Conservation (phyloP, 106 monocot species). For the Apostasia ramifera region DNA sequence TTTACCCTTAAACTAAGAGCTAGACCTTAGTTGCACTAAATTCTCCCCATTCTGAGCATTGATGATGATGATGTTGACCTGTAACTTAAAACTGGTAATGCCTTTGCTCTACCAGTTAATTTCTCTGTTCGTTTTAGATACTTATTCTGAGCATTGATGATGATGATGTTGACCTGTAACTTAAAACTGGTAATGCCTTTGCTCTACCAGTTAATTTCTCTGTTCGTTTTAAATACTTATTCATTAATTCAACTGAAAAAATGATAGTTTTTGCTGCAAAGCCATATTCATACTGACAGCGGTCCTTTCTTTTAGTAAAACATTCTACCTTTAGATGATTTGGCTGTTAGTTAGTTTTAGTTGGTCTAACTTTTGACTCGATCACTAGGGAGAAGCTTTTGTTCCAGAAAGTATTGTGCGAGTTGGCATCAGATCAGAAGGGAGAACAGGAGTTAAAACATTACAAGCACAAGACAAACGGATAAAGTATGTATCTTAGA, state of each 20-base stretch:
- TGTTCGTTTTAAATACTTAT: neutral
- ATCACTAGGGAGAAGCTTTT: conserved; percentile 83
- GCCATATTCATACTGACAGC: too few relatives aligned
- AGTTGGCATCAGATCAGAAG: conserved; percentile 55
- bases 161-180: too few relatives aligned
- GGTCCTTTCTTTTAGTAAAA: neutral
- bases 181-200: too few relatives aligned
- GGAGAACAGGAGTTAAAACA: conserved; percentile 63
- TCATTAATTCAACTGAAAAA: neutral
- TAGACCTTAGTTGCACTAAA: too few relatives aligned
- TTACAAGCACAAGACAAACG: conserved; percentile 51
- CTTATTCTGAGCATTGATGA: neutral
- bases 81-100: too few relatives aligned
- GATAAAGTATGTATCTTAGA: conserved; percentile 49
- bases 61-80: too few relatives aligned
- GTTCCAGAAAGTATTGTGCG: conserved; percentile 83
- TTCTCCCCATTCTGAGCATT: too few relatives aligned
- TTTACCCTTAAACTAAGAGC: too few relatives aligned
- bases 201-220: neutral
- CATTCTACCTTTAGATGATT: neutral
- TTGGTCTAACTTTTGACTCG: neutral
- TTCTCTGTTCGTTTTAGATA: neutral
- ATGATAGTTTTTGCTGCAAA: neutral
- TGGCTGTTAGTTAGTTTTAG: neutral
- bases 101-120: neutral